Evolutionary conservation across 1,284 basidiomycete species (phyloP), one percentile per base, ranked within the genome.

Genomic region (Heterobasidion occidentale): DNA sequence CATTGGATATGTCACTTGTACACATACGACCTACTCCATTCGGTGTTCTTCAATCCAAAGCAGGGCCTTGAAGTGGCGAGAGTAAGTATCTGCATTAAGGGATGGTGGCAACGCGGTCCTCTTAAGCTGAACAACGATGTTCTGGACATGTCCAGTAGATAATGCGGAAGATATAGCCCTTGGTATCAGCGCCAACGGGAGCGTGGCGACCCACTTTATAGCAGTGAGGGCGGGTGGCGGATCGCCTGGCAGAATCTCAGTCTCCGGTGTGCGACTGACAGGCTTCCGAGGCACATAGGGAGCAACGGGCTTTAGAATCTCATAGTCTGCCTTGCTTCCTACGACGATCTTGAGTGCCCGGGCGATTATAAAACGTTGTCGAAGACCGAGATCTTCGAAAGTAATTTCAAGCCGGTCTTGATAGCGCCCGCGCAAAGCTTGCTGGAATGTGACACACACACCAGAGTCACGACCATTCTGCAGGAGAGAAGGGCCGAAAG

Each of bases 11-110:
- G 38, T 42, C 38, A 12, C 1, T 3, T 7, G 38, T 33, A 52
- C 38, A 36, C 5, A n/a, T 2, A 2, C 17, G 15, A 74, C 80
- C 52, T 62, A 85, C 84, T 78, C 77, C 70, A 79, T 78, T 19
- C 77, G 74, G 55, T 70, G 67, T 58, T 87, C 84, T 62, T 87
- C 83, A 1, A 77, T 69, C 79, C 82, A 83, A 1, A 86, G 61
- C 6, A 86, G 62, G 19, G 68, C 64, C 62, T 80, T 77, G 65
- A 81, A 84, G 58, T 75, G 70, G 0, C 71, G 65, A 0, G 68
- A 68, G 60, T 85, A 81, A 0, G 75, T 75, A 0, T 65, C 62
- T 12, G 61, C 64, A 47, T 77, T 64, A 1, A 85, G 58, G 0
- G 51, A 57, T 0, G 44, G 38, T 0, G 81, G 81, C 33, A 84